A percentile compares a stretch with the other conserved stretches of the same genome.
These are phyloP conservation scores for Starmerella stigmatis DNA, from an alignment of 805 yeast genomes.

Conservation along the genomic window DNA sequence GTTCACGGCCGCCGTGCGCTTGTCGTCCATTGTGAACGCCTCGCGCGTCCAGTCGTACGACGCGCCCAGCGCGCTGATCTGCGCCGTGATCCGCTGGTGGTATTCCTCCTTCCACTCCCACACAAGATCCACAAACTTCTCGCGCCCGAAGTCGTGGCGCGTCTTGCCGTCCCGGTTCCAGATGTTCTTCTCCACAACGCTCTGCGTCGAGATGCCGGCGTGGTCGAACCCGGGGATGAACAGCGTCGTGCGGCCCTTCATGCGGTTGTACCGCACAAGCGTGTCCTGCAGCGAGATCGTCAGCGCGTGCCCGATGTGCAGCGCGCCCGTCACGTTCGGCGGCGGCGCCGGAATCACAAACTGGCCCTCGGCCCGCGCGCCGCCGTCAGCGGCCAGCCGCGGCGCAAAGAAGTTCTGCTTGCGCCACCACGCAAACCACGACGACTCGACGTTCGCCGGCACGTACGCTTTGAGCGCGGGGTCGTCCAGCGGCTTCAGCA, in stretches of 20 bases:
- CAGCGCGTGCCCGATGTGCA: conserved; percentile 96
- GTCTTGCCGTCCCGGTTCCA: conserved; percentile 83
- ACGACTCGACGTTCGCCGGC: conserved; percentile 85
- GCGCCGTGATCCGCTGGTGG: conserved; percentile 73
- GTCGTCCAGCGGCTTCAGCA: conserved; percentile 75
- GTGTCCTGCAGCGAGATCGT: conserved; percentile 93
- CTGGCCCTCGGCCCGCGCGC: conserved; percentile 66
- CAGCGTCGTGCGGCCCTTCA: conserved; percentile 90
- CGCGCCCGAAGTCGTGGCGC: conserved; percentile 93
- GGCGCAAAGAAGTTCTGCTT: conserved; percentile 82
- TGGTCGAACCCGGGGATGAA: conserved; percentile 97
- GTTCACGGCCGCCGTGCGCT: conserved; percentile 63
- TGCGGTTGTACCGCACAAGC: conserved; percentile 84
- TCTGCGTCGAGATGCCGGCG: conserved; percentile 98
- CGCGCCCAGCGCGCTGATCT: conserved; percentile 81
- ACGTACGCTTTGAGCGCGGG: conserved; percentile 89
- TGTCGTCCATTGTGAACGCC: conserved; percentile 82
- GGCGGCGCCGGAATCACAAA: conserved; percentile 98
- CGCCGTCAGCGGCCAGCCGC: conserved; percentile 63
- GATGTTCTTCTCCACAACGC: conserved; percentile 91
- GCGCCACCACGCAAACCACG: conserved; percentile 98
- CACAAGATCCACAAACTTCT: conserved; percentile 71
- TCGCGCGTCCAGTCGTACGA: conserved; percentile 95
- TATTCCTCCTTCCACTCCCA: conserved; percentile 99
- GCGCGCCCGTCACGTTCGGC: conserved; percentile 97